A percentile compares a stretch with the other conserved stretches of the same genome.
These are phyloP conservation scores for Daedalea quercina DNA, from an alignment of 768 basidiomycete genomes.

Conservation along the genomic window DNA sequence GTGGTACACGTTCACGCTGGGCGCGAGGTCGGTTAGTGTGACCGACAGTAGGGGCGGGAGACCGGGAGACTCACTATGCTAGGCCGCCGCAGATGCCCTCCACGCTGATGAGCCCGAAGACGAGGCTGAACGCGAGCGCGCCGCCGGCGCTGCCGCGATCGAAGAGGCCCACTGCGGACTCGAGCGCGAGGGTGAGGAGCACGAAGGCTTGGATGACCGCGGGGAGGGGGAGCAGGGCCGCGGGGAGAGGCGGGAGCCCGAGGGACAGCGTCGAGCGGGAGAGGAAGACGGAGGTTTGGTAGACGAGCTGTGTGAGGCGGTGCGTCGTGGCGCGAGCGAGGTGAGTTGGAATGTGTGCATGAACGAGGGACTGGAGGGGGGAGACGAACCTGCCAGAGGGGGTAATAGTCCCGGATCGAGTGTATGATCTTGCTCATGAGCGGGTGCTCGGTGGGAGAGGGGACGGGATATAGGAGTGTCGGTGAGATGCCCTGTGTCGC, in stretches of 20 bases:
- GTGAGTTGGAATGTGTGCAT: neutral
- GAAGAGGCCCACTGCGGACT: constrained; percentile 68
- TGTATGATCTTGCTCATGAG: constrained; percentile 75
- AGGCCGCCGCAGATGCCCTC: constrained; percentile 93
- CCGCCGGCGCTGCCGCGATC: constrained; percentile 29
- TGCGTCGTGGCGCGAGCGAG: neutral
- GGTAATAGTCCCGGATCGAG: constrained; percentile 87
- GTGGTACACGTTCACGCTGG: constrained; percentile 81
- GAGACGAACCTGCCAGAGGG: constrained; percentile 76
- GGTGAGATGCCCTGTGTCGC: constrained; percentile 72
- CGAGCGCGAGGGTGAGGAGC: constrained; percentile 52
- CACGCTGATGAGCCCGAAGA: constrained; percentile 72
- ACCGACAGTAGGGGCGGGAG: constrained; percentile 16
- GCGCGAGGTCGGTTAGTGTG: no score
- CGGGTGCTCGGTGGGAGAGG: constrained; percentile 49
- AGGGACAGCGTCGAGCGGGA: constrained; percentile 88
- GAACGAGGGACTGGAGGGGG: neutral
- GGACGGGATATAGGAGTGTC: constrained; percentile 83
- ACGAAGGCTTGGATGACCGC: constrained; percentile 68
- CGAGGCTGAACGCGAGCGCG: constrained; percentile 44
- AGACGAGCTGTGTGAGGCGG: constrained; percentile 51
- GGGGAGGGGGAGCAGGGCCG: constrained; percentile 62
- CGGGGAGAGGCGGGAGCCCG: constrained; percentile 74
- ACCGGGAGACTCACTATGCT: constrained; percentile 63
- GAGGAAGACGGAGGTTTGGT: constrained; percentile 88